A percentile compares a stretch with the other conserved stretches of the same genome.
phyloP scores from a whole-genome alignment of 192 early-diverging fungal genomes.

The Podila horticola region DNA sequence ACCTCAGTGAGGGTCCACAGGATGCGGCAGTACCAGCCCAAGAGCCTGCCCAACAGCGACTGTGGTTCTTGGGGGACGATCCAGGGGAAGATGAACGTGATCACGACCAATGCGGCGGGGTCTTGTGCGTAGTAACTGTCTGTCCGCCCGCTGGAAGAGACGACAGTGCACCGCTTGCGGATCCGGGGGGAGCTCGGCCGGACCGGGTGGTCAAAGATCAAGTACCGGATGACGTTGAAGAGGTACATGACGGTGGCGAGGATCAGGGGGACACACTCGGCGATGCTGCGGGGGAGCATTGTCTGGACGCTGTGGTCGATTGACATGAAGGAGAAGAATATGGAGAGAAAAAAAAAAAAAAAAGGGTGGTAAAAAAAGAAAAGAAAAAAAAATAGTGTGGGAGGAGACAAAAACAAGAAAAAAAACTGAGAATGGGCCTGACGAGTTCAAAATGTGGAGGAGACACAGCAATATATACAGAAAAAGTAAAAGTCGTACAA shows the following conservation, averaged over 20 bases:
- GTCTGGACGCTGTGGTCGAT: background rate
- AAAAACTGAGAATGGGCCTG: no score
- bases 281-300: background rate
- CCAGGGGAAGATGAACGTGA: background rate
- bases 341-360: background rate
- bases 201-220: constrained; percentile 11
- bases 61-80: background rate
- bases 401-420: background rate
- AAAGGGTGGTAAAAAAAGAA: background rate
- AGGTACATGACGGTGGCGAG: constrained; percentile 20
- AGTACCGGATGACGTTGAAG: constrained; percentile 8
- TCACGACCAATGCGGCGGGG: background rate
- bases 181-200: constrained; percentile 4
- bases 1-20: background rate
- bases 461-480: no score
- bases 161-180: background rate
- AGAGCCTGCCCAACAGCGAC: background rate
- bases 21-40: background rate
- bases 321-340: background rate
- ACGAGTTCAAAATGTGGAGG: no score
- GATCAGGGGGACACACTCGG: constrained; percentile 21
- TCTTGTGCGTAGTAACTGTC: background rate
- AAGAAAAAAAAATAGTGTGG: background rate
- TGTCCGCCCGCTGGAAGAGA: background rate
- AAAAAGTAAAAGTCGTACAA: no score